A percentile compares a stretch with the other conserved stretches of the same genome.
These are phyloP conservation scores for Kalmusia sp. DNA, from an alignment of 2,329 filamentous ascomycete genomes.

Conservation along the genomic window DNA sequence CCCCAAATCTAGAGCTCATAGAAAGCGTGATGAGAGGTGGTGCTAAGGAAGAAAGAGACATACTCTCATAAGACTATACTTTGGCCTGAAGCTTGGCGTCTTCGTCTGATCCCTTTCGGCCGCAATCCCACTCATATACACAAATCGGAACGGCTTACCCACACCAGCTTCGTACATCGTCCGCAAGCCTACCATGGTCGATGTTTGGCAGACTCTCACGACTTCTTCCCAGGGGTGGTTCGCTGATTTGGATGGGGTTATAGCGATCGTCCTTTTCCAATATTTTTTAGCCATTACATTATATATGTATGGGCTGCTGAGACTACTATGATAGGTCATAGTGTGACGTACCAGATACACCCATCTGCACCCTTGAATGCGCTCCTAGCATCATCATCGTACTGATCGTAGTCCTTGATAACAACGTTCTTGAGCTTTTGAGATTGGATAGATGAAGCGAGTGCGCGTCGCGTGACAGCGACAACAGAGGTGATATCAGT, in stretches of 20 bases:
- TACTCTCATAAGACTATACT: conserved; percentile 59
- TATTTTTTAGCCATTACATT: neutral
- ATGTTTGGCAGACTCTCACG: conserved; percentile 51
- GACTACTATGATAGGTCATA: no score
- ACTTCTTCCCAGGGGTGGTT: conserved; percentile 45
- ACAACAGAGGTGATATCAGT: conserved; percentile 11
- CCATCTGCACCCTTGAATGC: conserved; percentile 3
- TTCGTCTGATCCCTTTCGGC: conserved; percentile 56
- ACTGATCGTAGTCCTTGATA: conserved; percentile 41
- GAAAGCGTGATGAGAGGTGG: neutral
- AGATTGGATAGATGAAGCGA: neutral
- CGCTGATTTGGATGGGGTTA: conserved; percentile 49
- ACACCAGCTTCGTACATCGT: conserved; percentile 36
- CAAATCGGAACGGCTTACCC: conserved; percentile 52
- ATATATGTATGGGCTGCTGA: neutral
- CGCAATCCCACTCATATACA: conserved; percentile 58
- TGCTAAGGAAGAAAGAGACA: conserved; percentile 15
- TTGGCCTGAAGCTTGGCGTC: conserved; percentile 44
- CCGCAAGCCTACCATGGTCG: conserved; percentile 45
- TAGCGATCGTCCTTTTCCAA: conserved; percentile 48
- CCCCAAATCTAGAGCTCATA: neutral
- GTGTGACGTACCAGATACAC: conserved; percentile 5
- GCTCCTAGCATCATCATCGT: conserved; percentile 20
- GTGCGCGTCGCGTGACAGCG: conserved; percentile 10
- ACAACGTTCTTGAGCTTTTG: conserved; percentile 29